phyloP scores from a whole-genome alignment of 2,329 filamentous ascomycete species.

The Mycosphaerelloides madeirae region DNA sequence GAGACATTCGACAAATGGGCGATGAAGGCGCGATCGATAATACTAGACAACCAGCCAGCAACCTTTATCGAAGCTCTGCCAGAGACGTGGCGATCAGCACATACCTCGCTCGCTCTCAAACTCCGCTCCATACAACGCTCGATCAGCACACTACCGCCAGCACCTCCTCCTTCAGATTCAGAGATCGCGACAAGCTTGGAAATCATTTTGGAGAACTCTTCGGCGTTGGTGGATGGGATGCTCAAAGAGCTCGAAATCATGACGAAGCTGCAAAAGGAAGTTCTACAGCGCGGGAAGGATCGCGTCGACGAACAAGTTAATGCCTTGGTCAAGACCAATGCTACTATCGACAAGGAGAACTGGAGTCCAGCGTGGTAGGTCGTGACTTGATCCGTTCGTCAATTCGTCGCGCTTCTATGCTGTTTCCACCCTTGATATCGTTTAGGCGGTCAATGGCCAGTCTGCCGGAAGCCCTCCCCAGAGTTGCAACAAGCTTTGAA shows the following conservation, averaged over 20 bases:
- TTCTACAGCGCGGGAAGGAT: slow-evolving; percentile 51
- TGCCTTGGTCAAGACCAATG: slow-evolving; percentile 10
- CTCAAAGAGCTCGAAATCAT: slow-evolving; percentile 59
- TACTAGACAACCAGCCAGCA: slow-evolving; percentile 29
- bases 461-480: slow-evolving; percentile 32
- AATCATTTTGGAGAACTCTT: slow-evolving; percentile 47
- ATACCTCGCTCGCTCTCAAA: slow-evolving; percentile 48
- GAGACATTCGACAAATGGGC: slow-evolving; percentile 59
- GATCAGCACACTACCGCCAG: slow-evolving; percentile 45
- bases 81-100: slow-evolving; percentile 56
- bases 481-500: slow-evolving; percentile 49
- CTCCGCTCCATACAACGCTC: slow-evolving; percentile 53
- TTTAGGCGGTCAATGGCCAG: slow-evolving; percentile 13
- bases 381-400: slow-evolving; percentile 8
- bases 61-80: slow-evolving; percentile 56
- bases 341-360: slow-evolving; percentile 13
- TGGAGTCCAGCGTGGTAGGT: slow-evolving; percentile 29
- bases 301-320: slow-evolving; percentile 49
- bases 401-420: neutral
- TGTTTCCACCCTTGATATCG: neutral
- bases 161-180: slow-evolving; percentile 15
- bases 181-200: slow-evolving; percentile 38
- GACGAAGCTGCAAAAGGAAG: slow-evolving; percentile 57
- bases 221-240: slow-evolving; percentile 54
- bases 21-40: slow-evolving; percentile 22